Conservation (phyloP, 352 stramenopile genomes). For the Thalassiosira oceanica region DNA sequence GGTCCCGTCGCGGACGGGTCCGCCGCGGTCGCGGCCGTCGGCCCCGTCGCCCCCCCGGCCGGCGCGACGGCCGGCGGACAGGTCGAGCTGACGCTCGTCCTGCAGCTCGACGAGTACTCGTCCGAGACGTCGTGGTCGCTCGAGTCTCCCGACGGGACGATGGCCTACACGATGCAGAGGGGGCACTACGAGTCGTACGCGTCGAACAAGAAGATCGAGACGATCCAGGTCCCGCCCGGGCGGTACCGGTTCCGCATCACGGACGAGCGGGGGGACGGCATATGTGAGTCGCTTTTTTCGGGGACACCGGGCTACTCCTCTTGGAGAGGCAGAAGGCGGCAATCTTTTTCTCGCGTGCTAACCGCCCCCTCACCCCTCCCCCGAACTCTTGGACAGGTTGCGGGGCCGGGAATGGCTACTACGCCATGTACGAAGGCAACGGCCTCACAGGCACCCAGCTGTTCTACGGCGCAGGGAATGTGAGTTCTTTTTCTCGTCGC, state of each 20-base stretch:
- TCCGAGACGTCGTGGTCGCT: constrained; percentile 22
- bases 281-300: too few species aligned
- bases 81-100: constrained; percentile 13
- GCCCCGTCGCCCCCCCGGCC: not conserved
- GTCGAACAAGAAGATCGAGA: constrained; percentile 8
- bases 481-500: too few species aligned
- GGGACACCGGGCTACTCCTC: too few species aligned
- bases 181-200: constrained; percentile 20
- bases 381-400: too few species aligned
- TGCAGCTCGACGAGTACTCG: constrained; percentile 28
- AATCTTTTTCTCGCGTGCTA: too few species aligned
- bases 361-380: too few species aligned
- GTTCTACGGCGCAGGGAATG: constrained; percentile 12
- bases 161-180: constrained; percentile 5
- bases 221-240: constrained; percentile 2
- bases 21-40: not conserved
- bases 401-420: too few species aligned
- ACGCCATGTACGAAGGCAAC: too few species aligned
- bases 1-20: constrained; percentile 1
- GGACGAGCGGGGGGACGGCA: constrained; percentile 25
- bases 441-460: too few species aligned
- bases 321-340: constrained; percentile 19
- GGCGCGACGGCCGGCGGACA: not conserved
- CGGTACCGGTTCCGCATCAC: constrained; percentile 20
- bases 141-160: constrained; percentile 17